A percentile compares a stretch with the other conserved stretches of the same genome.
Conservation (phyloP, 2,329 filamentous ascomycete genomes). For the Coniochaeta pulveracea region DNA sequence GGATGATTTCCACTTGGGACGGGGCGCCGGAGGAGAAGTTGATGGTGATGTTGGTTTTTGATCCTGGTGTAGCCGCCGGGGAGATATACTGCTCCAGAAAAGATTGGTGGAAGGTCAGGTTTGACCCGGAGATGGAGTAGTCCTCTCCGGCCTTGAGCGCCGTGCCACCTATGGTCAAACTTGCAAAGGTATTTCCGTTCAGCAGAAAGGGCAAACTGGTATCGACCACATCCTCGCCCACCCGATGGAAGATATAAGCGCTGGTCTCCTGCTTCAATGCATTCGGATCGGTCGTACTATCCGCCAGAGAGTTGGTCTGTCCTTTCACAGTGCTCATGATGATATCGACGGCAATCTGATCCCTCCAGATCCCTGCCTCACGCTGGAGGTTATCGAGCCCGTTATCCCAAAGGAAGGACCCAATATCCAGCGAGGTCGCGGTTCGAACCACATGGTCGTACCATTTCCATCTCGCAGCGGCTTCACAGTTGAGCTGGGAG, state of each 20-base stretch:
- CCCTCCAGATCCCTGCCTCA: constrained; percentile 33
- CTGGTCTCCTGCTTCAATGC: constrained; percentile 34
- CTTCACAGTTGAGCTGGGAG: constrained; percentile 36
- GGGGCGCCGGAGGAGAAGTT: constrained; percentile 38
- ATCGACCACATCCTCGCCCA: constrained; percentile 27
- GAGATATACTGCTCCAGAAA: constrained; percentile 35
- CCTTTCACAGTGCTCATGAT: constrained; percentile 30
- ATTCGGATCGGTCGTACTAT: constrained; percentile 35
- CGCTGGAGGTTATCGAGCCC: constrained; percentile 44
- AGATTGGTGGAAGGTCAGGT: constrained; percentile 32
- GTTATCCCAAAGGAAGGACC: constrained; percentile 48
- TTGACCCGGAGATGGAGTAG: constrained; percentile 31
- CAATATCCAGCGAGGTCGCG: constrained; percentile 34
- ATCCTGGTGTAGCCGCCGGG: constrained; percentile 26
- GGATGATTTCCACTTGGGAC: constrained; percentile 34
- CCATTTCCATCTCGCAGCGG: constrained; percentile 45
- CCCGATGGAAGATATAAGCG: constrained; percentile 43
- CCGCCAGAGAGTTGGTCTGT: constrained; percentile 33
- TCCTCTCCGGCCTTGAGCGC: constrained; percentile 25
- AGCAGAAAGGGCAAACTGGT: constrained; percentile 36
- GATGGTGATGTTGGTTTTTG: constrained; percentile 37
- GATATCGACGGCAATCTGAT: constrained; percentile 34
- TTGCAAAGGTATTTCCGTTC: constrained; percentile 39
- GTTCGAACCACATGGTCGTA: constrained; percentile 40
- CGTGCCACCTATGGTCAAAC: constrained; percentile 24